A percentile compares a stretch with the other conserved stretches of the same genome.
Evolutionary conservation across 352 stramenopile genomes (phyloP).

Genomic region (Phytopythium kandeliae): DNA sequence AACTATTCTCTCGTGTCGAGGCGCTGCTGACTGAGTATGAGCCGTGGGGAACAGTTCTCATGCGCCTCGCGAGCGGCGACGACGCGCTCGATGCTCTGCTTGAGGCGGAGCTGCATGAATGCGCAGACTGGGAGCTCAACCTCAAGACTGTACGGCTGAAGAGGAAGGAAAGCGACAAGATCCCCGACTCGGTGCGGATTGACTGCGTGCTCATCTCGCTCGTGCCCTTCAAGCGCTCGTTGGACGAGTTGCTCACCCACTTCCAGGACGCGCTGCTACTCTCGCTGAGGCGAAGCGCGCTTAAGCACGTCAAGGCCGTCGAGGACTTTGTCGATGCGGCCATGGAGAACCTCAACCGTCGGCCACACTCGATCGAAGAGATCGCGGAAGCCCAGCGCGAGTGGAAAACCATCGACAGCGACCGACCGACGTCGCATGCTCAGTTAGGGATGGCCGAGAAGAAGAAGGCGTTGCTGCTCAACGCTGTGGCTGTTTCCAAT

Average conservation of each 20-base stretch:
- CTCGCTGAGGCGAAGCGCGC: conserved; percentile 74
- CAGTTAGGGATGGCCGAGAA: conserved; percentile 75
- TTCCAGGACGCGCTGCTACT: conserved; percentile 86
- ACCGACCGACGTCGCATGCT: conserved; percentile 43
- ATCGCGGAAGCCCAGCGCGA: conserved; percentile 87
- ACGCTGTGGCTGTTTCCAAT: conserved; percentile 1
- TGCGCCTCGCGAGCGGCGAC: conserved; percentile 30
- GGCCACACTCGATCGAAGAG: conserved; percentile 90
- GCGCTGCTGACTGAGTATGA: conserved; percentile 74
- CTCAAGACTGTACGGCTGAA: conserved; percentile 86
- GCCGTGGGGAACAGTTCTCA: conserved; percentile 61
- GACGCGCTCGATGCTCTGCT: conserved; percentile 78
- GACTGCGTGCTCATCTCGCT: conserved; percentile 91
- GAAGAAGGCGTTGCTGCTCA: conserved; percentile 81
- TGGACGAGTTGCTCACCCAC: conserved; percentile 84
- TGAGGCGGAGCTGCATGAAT: conserved; percentile 62
- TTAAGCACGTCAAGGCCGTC: conserved; percentile 74
- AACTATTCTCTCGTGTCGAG: conserved; percentile 85
- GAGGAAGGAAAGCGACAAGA: conserved; percentile 92
- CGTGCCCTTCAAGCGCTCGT: conserved; percentile 78
- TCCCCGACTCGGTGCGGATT: conserved; percentile 85
- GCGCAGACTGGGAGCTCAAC: conserved; percentile 86
- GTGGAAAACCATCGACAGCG: conserved; percentile 87
- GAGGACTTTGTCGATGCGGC: conserved; percentile 87
- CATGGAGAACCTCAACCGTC: conserved; percentile 86